Base-by-base conservation (phyloP, 805 yeast species). In the Lipomyces orientalis region DNA sequence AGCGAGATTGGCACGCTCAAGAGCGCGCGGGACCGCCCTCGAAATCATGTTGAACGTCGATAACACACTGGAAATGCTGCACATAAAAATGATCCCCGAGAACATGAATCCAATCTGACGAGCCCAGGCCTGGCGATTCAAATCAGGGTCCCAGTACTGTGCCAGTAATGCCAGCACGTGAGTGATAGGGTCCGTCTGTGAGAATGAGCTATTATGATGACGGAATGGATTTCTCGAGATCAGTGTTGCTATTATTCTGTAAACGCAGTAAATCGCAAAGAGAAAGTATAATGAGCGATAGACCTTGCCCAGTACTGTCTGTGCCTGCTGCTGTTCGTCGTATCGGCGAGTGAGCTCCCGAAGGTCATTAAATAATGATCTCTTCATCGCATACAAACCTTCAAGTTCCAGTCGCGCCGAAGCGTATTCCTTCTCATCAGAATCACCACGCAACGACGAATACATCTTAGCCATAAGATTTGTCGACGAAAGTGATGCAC, bases 231-330 rank as follows among this genome's bases (percentile, higher is more conserved):
- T 77, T 22, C 76, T 68, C 29, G 77, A 57, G 14, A 77, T 58
- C 35, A 75, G 71, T 14, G 78, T 75, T 62, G 75, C 80, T 60
- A 75, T 52, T 14, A 81, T 75, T n/a, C 83, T 73, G 74, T 81
- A 81, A 10, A 81, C 71, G 65, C 84, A 81, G 75, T 81, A 81
- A 8, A 77, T 52, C 7, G 83, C 76, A 65, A 81, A 81, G 8
- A 75, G 65, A 6, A 73, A 68, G 67, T 77, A 79, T 10, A 75
- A 65, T 22, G 68, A 46, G 10, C 64, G 59, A 62, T 73, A 68
- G 14, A 79, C 22, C 43, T 73, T 64, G 14, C 84, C 84, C 16
- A 67, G 49, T 2, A 75, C 51, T 10, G 83, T 81, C 31, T 66
- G 61, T 2, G 68, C 68, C 39, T 64, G 68, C 35, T 60, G 52